A percentile compares a stretch with the other conserved stretches of the same genome.
Conservation (phyloP, 192 early-diverging fungal genomes). For the Coemansia sp. region DNA sequence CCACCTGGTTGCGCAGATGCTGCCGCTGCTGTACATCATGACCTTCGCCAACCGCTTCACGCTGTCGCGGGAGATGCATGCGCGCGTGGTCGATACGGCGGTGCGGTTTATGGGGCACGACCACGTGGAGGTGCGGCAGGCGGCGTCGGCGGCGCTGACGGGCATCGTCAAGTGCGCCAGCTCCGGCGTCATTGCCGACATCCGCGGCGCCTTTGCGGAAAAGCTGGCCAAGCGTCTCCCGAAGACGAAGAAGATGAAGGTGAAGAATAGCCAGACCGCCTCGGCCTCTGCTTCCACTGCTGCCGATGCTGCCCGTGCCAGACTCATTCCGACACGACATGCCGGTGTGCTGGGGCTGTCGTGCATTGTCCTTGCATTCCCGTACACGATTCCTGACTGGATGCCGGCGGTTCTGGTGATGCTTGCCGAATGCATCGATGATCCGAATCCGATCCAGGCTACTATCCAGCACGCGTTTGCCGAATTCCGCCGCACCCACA, state of each 20-base stretch:
- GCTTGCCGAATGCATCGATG: constrained; percentile 75
- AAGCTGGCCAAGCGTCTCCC: constrained; percentile 36
- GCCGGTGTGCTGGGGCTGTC: constrained; percentile 90
- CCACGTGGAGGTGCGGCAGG: constrained; percentile 80
- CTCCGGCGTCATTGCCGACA: constrained; percentile 35
- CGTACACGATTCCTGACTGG: constrained; percentile 92
- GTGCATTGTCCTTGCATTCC: constrained; percentile 85
- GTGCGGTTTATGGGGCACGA: constrained; percentile 71
- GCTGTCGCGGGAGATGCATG: constrained; percentile 60
- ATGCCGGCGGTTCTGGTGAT: constrained; percentile 82
- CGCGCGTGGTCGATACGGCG: constrained; percentile 69
- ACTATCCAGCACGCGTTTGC: constrained; percentile 87
- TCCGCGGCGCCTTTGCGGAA: constrained; percentile 39
- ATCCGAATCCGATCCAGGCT: constrained; percentile 81
- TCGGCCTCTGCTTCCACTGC: background rate
- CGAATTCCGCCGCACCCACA: constrained; percentile 92
- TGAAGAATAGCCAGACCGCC: constrained; percentile 24
- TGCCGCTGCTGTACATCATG: constrained; percentile 84
- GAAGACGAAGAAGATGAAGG: constrained; percentile 24
- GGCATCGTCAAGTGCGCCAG: constrained; percentile 50
- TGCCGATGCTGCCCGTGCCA: constrained; percentile 10
- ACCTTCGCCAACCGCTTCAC: constrained; percentile 83
- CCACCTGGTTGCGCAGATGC: constrained; percentile 77
- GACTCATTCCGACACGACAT: constrained; percentile 69
- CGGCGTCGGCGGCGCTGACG: constrained; percentile 39